Conservation (phyloP, 495 filamentous ascomycete genomes). For the Xylaria intraflava region DNA sequence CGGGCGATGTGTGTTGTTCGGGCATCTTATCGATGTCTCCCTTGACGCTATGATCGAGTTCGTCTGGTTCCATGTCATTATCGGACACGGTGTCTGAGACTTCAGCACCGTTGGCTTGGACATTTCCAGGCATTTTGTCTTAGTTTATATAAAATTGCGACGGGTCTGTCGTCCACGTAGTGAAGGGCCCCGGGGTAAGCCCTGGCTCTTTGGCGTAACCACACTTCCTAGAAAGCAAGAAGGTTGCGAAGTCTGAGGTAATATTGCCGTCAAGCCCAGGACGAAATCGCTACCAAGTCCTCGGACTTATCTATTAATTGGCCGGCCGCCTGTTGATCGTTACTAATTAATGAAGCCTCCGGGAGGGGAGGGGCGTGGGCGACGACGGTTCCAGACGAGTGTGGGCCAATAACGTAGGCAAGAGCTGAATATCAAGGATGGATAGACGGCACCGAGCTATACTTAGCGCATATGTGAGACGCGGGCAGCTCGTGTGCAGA, state of each 20-base stretch:
- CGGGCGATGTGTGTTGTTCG: conserved; percentile 42
- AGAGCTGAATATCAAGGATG: conserved; percentile 20
- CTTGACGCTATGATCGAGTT: conserved; percentile 28
- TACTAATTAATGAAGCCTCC: conserved; percentile 5
- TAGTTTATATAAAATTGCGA: conserved; percentile 34
- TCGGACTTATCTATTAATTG: conserved; percentile 10
- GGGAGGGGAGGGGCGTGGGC: conserved; percentile 18
- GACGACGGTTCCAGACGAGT: conserved; percentile 16
- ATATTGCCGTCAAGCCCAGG: conserved; percentile 18
- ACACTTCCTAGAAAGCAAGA: conserved; percentile 24
- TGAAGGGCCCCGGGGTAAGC: conserved; percentile 30
- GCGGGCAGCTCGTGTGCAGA: conserved; percentile 21
- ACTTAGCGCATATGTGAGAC: conserved; percentile 27
- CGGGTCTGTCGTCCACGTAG: conserved; percentile 9
- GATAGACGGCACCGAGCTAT: conserved; percentile 18
- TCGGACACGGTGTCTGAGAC: conserved; percentile 51
- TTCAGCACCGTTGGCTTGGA: conserved; percentile 38
- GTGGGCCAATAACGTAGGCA: conserved; percentile 22
- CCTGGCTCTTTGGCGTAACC: conserved; percentile 29
- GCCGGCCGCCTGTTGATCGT: conserved; percentile 21
- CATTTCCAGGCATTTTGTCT: conserved; percentile 43
- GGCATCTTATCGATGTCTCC: conserved; percentile 56
- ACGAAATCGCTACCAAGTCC: conserved; percentile 4
- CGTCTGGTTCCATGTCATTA: conserved; percentile 36
- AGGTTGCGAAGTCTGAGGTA: conserved; percentile 22